Conservation (phyloP, 2,329 filamentous ascomycete genomes). For the Gaeumannomyces sp. region DNA sequence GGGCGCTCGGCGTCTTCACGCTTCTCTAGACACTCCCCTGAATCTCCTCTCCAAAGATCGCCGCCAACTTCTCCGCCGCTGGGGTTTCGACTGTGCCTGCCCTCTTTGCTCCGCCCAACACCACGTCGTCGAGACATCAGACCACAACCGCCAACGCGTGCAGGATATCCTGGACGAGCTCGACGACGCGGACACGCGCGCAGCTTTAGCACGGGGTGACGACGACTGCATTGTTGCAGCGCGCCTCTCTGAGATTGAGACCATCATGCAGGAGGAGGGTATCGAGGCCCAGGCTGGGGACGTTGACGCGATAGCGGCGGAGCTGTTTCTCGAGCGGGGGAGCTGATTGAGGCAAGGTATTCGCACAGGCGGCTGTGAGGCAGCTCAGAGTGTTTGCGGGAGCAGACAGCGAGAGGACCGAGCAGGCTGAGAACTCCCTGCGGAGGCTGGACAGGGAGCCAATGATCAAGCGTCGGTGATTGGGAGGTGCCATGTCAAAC, state of each 20-base stretch:
- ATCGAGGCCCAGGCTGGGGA: constrained; percentile 20
- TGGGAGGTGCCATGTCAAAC: too few species aligned
- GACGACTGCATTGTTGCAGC: constrained; percentile 7
- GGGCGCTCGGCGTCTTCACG: too few species aligned
- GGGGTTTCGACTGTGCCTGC: constrained; percentile 22
- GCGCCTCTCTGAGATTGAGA: constrained; percentile 16
- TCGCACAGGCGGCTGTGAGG: constrained; percentile 10
- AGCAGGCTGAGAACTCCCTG: constrained; percentile 5
- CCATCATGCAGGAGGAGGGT: constrained; percentile 17
- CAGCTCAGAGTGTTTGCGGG: not conserved
- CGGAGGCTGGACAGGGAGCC: not conserved
- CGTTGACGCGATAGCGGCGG: constrained; percentile 18
- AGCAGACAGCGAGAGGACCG: constrained; percentile 6
- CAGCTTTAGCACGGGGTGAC: not conserved
- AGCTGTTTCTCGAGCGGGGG: constrained; percentile 16
- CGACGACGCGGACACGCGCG: constrained; percentile 7
- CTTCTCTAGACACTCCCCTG: constrained; percentile 18
- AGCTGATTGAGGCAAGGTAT: constrained; percentile 14
- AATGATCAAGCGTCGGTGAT: not conserved
- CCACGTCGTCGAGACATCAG: constrained; percentile 13
- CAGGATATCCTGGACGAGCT: constrained; percentile 17
- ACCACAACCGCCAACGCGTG: constrained; percentile 17
- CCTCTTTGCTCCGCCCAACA: constrained; percentile 16
- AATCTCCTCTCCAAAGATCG: constrained; percentile 17
- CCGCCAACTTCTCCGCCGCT: constrained; percentile 14